Evolutionary conservation across 192 early-diverging fungal species (phyloP).

Genomic region (Umbelopsis vinacea): DNA sequence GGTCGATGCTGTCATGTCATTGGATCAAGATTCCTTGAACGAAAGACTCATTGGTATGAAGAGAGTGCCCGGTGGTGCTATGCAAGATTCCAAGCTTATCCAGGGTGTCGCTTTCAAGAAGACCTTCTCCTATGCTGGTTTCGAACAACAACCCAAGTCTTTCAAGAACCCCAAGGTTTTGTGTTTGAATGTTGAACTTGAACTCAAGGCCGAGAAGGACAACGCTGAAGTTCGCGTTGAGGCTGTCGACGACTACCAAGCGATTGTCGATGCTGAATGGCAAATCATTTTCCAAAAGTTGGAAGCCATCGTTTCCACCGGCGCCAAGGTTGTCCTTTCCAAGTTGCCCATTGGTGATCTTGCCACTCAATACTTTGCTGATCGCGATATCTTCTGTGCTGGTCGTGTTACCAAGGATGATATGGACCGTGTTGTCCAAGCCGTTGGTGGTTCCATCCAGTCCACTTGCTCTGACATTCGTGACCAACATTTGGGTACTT

Average conservation of each 20-base stretch:
- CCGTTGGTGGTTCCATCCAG: constrained; percentile 92
- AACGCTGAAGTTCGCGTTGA: constrained; percentile 99
- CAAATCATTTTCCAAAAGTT: constrained; percentile 98
- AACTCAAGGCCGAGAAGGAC: constrained; percentile 98
- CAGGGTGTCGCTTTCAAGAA: constrained; percentile 99
- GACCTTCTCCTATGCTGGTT: constrained; percentile 98
- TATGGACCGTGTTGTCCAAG: constrained; percentile 91
- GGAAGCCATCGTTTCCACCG: constrained; percentile 91
- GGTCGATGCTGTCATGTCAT: constrained; percentile 92
- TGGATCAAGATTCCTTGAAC: constrained; percentile 96
- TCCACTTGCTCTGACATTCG: constrained; percentile 88
- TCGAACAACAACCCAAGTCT: constrained; percentile 98
- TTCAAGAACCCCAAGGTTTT: constrained; percentile 91
- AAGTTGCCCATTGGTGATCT: constrained; percentile 98
- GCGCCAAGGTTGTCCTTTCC: constrained; percentile 97
- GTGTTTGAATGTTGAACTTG: constrained; percentile 96
- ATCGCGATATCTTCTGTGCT: constrained; percentile 98
- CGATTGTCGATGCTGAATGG: constrained; percentile 99
- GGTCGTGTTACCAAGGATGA: constrained; percentile 95
- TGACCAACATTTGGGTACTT: constrained; percentile 83
- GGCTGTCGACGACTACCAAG: constrained; percentile 97
- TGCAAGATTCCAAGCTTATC: constrained; percentile 96
- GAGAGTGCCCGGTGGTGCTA: constrained; percentile 95
- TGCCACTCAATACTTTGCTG: constrained; percentile 99
- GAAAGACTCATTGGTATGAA: constrained; percentile 98